Evolutionary conservation across 2,329 filamentous ascomycete species (phyloP), one percentile per base, ranked within the genome.

Genomic region (Meredithiella fracta): DNA sequence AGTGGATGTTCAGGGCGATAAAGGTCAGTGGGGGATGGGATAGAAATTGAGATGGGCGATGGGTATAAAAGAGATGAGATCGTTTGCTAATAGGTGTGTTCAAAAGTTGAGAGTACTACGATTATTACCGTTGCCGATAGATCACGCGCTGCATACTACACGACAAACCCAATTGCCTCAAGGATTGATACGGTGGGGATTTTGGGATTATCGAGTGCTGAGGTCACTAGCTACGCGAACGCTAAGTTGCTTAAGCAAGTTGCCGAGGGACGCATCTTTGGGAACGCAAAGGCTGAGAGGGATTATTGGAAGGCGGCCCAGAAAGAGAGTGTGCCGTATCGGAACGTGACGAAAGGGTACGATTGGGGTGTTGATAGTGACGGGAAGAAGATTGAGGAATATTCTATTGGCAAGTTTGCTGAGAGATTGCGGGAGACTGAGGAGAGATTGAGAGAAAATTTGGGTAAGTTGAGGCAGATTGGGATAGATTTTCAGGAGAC

Each of bases 281-380:
- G 69, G 34, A 68, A 66, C 59, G 66, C 70, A 64, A 78, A 78
- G 65, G 66, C 72, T 25, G 73, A 78, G 63, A 73, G 73, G 62
- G 77, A 80, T 62, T 73, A 76, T 63, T 81, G 77, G 77, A 77
- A 76, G 65, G 67, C 70, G 50, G 69, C 78, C 60, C 72, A 71
- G 64, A 77, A 79, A 60, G 70, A 74, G 51, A 70, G 66, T 56
- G 67, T 78, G 14, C 73, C 76, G 3, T 66, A 74, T 52, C 73
- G 76, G 38, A 67, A 67, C 25, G 66, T 74, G 17, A 63, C 65
- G 22, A 62, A 62, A 15, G 50, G 51, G 31, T 56, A 55, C 51
- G 54, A 55, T 29, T 80, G 76, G 76, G 76, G 76, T 57, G 65
- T 63, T 53, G 77, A 80, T 62, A 69, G 68, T 54, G 65, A 67